Evolutionary conservation across 2,329 filamentous ascomycete species (phyloP), one percentile per base, ranked within the genome.

Genomic region (Talaromyces sp.): DNA sequence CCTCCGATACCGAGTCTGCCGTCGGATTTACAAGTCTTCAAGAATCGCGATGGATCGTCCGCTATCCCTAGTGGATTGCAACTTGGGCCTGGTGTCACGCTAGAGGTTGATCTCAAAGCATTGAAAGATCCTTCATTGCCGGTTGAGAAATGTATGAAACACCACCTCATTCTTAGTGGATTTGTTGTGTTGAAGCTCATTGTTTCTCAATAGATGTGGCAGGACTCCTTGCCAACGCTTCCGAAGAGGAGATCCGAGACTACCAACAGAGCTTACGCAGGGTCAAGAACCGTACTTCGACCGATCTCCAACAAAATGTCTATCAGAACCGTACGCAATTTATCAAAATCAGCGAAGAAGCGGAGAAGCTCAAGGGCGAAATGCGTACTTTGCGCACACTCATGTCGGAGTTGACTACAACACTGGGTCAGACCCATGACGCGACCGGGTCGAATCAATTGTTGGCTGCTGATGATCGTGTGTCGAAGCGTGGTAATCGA

Each of bases 311-410:
- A 76, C 91, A 96, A 72, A 98, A 93, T 77, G 90, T 99, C 58
- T 93, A 96, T 77, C 93, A 97, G 76, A 99, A 99, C 76, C 88
- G 95, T 56, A 96, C 92, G 0, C 95, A 98, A 72, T 99, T 99
- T 73, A 98, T 99, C 82, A 96, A 96, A 77, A 98, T 99, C 76
- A 97, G 93, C 74, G 97, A 98, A 77, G 95, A 99, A 79, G 95
- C 96, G 1, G 95, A 99, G 77, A 97, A 96, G 79, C 86, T 99
- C 63, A 98, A 98, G 78, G 86, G 87, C 61, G 95, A 99, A 76
- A 98, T 99, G 95, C 86, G 91, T 59, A 91, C 91, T 6, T 84
- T 99, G 35, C 87, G 91, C 50, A 91, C 91, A 67, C 83, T 98
- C 59, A 97, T 99, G 89, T 88, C 92, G 2, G 95, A 99, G 67